Evolutionary conservation across 2,329 filamentous ascomycete species (phyloP).

Genomic region (Sphaceloma murrayae): DNA sequence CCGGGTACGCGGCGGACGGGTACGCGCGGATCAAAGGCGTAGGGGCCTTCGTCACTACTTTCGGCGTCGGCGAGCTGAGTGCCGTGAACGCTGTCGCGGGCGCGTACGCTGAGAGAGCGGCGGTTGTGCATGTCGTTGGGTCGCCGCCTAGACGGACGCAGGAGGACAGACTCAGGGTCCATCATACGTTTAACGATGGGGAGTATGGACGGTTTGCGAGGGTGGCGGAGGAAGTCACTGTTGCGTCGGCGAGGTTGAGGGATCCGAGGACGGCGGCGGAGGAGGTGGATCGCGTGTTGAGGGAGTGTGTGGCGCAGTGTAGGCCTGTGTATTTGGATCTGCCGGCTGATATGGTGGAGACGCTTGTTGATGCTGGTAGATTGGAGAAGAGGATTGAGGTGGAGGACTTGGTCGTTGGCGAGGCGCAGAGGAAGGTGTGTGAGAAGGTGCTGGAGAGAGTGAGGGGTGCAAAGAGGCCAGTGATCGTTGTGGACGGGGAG

Average conservation of each 20-base stretch:
- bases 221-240: slow-evolving; percentile 24
- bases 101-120: slow-evolving; percentile 63
- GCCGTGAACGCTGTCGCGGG: slow-evolving; percentile 65
- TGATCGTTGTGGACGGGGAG: slow-evolving; percentile 24
- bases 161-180: slow-evolving; percentile 22
- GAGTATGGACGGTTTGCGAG: slow-evolving; percentile 24
- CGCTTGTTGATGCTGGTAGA: slow-evolving; percentile 6
- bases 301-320: slow-evolving; percentile 21
- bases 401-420: slow-evolving; percentile 14
- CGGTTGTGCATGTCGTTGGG: slow-evolving; percentile 54
- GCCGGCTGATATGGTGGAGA: slow-evolving; percentile 23
- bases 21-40: slow-evolving; percentile 66
- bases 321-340: slow-evolving; percentile 25
- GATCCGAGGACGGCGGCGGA: slow-evolving; percentile 21
- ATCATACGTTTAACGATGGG: slow-evolving; percentile 25
- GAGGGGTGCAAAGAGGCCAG: slow-evolving; percentile 17
- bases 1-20: slow-evolving; percentile 63
- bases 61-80: slow-evolving; percentile 60
- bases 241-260: slow-evolving; percentile 21
- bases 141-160: slow-evolving; percentile 32
- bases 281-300: slow-evolving; percentile 25
- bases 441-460: slow-evolving; percentile 14
- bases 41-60: slow-evolving; percentile 62
- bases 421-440: slow-evolving; percentile 17
- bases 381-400: slow-evolving; percentile 18